Conservation (phyloP, 345 rosid species). For the Trapa bicornis region DNA sequence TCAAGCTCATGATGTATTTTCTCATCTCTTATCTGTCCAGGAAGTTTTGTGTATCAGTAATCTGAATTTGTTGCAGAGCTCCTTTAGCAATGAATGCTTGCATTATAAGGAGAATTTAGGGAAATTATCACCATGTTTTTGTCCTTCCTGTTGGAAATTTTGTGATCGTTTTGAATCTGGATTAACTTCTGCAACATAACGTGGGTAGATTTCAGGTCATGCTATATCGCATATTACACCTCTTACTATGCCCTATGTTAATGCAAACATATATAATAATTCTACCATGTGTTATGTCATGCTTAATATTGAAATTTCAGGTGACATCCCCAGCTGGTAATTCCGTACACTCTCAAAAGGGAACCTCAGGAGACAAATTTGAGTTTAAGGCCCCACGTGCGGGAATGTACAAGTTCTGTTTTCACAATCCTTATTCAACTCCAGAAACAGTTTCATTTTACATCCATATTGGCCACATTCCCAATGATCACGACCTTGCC, state of each 20-base stretch:
- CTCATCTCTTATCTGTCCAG: background rate
- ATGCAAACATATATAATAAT: too few species aligned
- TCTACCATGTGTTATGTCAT: too few species aligned
- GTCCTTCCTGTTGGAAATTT: background rate
- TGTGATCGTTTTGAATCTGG: background rate
- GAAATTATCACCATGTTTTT: too few species aligned
- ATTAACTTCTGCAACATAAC: background rate
- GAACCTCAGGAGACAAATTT: constrained; percentile 92
- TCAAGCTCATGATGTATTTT: background rate
- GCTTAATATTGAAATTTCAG: constrained; percentile 17
- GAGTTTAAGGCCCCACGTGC: constrained; percentile 79
- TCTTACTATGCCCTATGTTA: too few species aligned
- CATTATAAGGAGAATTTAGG: too few species aligned
- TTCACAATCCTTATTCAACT: constrained; percentile 74
- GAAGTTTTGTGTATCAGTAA: background rate
- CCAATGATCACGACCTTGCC: constrained; percentile 82
- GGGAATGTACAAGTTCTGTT: constrained; percentile 97
- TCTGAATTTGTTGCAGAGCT: too few species aligned
- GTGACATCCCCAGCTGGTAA: constrained; percentile 81
- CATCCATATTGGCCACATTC: constrained; percentile 93
- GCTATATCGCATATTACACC: background rate
- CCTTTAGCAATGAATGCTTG: too few species aligned
- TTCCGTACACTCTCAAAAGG: constrained; percentile 48
- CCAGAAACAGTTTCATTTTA: constrained; percentile 94
- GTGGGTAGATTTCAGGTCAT: background rate